phyloP scores from a whole-genome alignment of 2,329 filamentous ascomycete species.

The Aspergillus ustus region DNA sequence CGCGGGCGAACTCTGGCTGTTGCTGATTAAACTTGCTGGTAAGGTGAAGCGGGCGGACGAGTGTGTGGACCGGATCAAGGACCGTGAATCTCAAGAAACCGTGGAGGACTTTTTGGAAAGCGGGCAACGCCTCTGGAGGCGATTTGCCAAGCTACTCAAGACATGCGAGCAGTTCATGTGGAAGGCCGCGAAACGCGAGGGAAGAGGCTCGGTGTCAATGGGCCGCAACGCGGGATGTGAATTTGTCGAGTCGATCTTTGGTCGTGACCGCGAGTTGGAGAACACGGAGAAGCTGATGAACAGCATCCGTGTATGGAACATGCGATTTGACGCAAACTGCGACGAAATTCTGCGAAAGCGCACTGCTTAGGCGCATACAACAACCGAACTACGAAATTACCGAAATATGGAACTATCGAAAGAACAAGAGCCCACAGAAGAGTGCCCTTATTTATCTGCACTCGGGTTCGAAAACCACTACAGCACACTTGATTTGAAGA shows the following conservation, averaged over 20 bases:
- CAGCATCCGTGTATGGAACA: slow-evolving; percentile 82
- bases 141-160: slow-evolving; percentile 85
- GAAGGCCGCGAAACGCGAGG: slow-evolving; percentile 77
- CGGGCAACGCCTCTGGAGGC: slow-evolving; percentile 83
- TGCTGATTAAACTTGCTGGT: slow-evolving; percentile 89
- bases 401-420: slow-evolving; percentile 6
- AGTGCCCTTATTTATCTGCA: background rate
- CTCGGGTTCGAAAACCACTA: slow-evolving; percentile 3
- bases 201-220: slow-evolving; percentile 71
- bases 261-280: slow-evolving; percentile 84
- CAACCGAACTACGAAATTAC: background rate
- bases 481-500: slow-evolving; percentile 4
- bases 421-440: background rate
- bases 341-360: slow-evolving; percentile 76
- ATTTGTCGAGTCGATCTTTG: slow-evolving; percentile 96
- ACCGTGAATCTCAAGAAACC: slow-evolving; percentile 74
- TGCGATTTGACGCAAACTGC: slow-evolving; percentile 95
- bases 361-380: slow-evolving; percentile 35
- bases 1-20: slow-evolving; percentile 92
- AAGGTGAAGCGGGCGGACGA: slow-evolving; percentile 93
- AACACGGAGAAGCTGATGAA: slow-evolving; percentile 94
- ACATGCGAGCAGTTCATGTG: slow-evolving; percentile 94
- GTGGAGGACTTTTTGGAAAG: slow-evolving; percentile 89
- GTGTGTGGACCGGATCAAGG: slow-evolving; percentile 72
- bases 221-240: slow-evolving; percentile 91